phyloP scores from a whole-genome alignment of 345 rosid species.

The Trapa bicornis region DNA sequence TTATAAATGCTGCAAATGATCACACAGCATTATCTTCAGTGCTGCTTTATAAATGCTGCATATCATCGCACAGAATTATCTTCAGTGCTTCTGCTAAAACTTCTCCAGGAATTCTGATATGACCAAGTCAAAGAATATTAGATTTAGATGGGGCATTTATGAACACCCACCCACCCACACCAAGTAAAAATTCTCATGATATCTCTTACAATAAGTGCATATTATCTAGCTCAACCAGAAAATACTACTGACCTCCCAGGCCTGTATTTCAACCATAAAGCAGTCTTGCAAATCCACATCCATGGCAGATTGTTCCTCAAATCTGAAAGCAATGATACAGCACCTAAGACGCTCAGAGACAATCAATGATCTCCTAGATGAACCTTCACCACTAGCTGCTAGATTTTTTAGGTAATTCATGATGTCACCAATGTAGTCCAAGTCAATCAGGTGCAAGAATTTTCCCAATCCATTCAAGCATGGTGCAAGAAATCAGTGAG shows the following conservation, averaged over 20 bases:
- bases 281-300: slow-evolving; percentile 91
- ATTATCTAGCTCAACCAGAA: neutral
- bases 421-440: slow-evolving; percentile 82
- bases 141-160: neutral
- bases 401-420: slow-evolving; percentile 80
- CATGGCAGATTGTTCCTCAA: slow-evolving; percentile 88
- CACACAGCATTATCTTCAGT: too few relatives aligned
- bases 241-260: slow-evolving; percentile 79
- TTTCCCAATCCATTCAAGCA: slow-evolving; percentile 80
- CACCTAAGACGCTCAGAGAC: slow-evolving; percentile 72
- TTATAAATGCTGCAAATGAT: slow-evolving; percentile 86
- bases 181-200: neutral
- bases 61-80: slow-evolving; percentile 86
- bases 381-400: slow-evolving; percentile 39
- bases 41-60: slow-evolving; percentile 79
- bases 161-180: neutral
- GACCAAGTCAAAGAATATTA: slow-evolving; percentile 3
- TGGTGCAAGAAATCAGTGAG: slow-evolving; percentile 66
- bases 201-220: neutral
- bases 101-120: slow-evolving; percentile 70
- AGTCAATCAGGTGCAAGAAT: slow-evolving; percentile 71
- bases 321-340: slow-evolving; percentile 91
- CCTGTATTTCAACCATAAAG: slow-evolving; percentile 69
- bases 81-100: slow-evolving; percentile 80
- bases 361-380: slow-evolving; percentile 31